Base-by-base conservation (phyloP, 2,329 filamentous ascomycete genomes). In the Penicillium digitatum region DNA sequence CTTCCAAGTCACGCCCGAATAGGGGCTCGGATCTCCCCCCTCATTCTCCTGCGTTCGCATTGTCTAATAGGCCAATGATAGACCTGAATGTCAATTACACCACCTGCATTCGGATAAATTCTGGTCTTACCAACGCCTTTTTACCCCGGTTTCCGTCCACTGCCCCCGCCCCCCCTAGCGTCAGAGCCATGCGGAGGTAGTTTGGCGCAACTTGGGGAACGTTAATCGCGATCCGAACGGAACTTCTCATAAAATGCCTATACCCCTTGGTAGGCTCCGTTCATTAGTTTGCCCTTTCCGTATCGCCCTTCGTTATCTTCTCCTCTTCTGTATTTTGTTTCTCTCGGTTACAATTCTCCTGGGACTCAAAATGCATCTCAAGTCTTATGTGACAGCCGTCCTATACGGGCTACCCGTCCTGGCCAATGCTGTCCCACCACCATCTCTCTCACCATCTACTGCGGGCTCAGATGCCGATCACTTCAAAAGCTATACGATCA, bases 401-500 rank as follows among this genome's bases (percentile, higher is more conserved):
- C 62, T 74, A 8, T 66, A 67, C 42, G 70, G 69, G 42, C 56
- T 74, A 46, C 67, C 71, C 11, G 65, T 62, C 16, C 58, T 74
- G 40, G 62, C 64, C 5, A 56, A 61, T 43, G 56, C 57, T 20
- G 51, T 56, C 29, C 55, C 62, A 6, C 60, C 65, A 5, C 42
- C 57, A 9, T 54, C 57, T 14, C 24, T 38, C n/a, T 50, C 60
- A 5, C 50, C 58, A 6, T 45, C 61, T 9, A 47, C 57, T 10
- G 38, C 49, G 34, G 48, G 58, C 60, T 52, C 57, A 1, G 40
- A 40, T 20, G 38, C 50, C 14, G 69, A 66, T 57, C 69, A 73
- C 47, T 75, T 78, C 62, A 66, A 74, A 48, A 62, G 69, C 44
- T 79, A 78, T 58, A 78, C 75, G 18, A 75, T 80, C 58, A 70